These are phyloP conservation scores for Hymenotorrendiella dingleyae DNA, from an alignment of 2,329 filamentous ascomycete species.

Conservation along the genomic window DNA sequence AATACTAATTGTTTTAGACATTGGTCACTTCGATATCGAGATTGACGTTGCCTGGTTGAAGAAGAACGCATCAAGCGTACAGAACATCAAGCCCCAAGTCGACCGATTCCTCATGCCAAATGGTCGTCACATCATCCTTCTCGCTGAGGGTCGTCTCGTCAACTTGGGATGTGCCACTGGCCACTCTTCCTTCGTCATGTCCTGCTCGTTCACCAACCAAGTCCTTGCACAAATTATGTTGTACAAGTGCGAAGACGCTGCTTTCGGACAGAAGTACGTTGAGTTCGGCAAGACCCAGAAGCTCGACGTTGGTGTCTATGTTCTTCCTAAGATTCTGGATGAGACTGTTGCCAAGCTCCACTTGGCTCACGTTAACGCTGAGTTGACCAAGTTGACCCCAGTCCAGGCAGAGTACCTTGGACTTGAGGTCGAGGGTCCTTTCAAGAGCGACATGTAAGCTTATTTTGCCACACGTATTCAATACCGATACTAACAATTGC, in stretches of 20 bases:
- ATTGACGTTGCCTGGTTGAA: constrained; percentile 99
- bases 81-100: constrained; percentile 99
- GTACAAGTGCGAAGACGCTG: constrained; percentile 85
- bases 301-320: constrained; percentile 89
- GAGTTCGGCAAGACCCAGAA: constrained; percentile 92
- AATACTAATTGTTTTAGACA: constrained; percentile 51
- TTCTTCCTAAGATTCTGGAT: constrained; percentile 96
- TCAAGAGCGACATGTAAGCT: constrained; percentile 86
- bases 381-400: constrained; percentile 78
- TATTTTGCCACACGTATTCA: background rate
- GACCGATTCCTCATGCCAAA: constrained; percentile 93
- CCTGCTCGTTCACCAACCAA: constrained; percentile 99
- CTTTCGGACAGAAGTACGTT: constrained; percentile 87
- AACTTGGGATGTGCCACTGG: constrained; percentile 99
- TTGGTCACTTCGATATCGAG: constrained; percentile 99
- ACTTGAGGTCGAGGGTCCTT: constrained; percentile 80
- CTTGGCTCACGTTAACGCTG: constrained; percentile 86
- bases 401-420: constrained; percentile 95
- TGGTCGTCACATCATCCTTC: constrained; percentile 95
- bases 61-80: constrained; percentile 85
- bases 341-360: constrained; percentile 97
- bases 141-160: constrained; percentile 97
- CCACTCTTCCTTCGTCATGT: constrained; percentile 99
- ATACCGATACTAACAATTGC: constrained; percentile 11
- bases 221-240: constrained; percentile 98